Base-by-base conservation (phyloP, 495 filamentous ascomycete genomes). In the Aspergillus haitiensis region DNA sequence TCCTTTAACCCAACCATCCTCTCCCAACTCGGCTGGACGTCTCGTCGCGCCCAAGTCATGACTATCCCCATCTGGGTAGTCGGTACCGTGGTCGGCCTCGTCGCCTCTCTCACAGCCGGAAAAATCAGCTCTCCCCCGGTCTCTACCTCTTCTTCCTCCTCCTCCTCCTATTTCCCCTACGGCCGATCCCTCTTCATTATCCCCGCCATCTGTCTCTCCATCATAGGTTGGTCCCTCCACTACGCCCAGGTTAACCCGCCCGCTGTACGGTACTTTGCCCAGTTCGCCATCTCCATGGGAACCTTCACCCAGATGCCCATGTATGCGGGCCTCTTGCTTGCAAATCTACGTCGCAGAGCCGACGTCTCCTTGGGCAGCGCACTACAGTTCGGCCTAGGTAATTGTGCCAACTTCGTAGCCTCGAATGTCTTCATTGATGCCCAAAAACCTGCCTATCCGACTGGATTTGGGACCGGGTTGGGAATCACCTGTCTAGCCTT, bases 241-340 rank as follows among this genome's bases (percentile, higher is more conserved):
- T 46, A 46, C 44, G 15, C n/a, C 12, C 44, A 46, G 21, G 44
- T 46, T 8, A 46, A 46, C 44, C 44, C 44, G 7, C 44, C 44
- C 21, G 6, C 44, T 13, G 44, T 46, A 8, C 44, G 44, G 21
- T 46, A 46, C 8, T 46, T 46, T 46, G 44, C 44, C 15, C 44
- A 46, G 44, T 46, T 46, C 44, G 44, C 44, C 21, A 46, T 46
- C 21, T n/a, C 44, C 7, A 13, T 46, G 7, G 44, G 44, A 13
- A 46, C 44, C n/a, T n/a, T 15, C n/a, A 46, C 44, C 44, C 44
- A 46, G 12, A 46, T 46, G 44, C 44, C 44, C n/a, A n/a, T 46
- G 44, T 46, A 46, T 46, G 44, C 44, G 12, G 44, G 44, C 12
- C 13, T 46, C 6, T 46, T 46, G 44, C 44, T 46, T 0, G 44